Percentiles rank a stretch among this genome's conserved stretches.
Evolutionary conservation across 352 stramenopile genomes (phyloP).

Genomic region (Globisporangium paroecandrum): DNA sequence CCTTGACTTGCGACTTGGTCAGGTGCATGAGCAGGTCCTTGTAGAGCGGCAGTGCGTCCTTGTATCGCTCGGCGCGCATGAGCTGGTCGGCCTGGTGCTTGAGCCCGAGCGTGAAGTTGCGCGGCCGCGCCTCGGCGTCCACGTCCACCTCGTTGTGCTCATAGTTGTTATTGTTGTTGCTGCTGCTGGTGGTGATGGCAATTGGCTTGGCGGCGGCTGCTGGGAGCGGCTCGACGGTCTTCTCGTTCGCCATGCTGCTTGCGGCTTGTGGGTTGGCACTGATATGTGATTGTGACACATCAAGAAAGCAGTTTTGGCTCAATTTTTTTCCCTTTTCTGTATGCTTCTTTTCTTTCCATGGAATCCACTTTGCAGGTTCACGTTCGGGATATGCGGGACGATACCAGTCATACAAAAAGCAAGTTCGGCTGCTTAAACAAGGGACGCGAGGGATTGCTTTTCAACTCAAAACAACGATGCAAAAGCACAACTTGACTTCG

Average conservation of each 20-base stretch:
- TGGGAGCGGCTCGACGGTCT: slow-evolving; percentile 19
- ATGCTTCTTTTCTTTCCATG: background rate
- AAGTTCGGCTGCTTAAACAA: background rate
- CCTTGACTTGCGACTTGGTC: slow-evolving; percentile 62
- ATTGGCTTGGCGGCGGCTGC: background rate
- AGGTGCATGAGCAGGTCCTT: slow-evolving; percentile 70
- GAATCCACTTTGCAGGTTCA: slow-evolving; percentile 1
- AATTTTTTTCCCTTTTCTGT: slow-evolving; percentile 4
- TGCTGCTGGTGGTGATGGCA: background rate
- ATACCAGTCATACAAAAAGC: background rate
- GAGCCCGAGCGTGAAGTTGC: slow-evolving; percentile 34
- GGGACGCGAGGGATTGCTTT: slow-evolving; percentile 1
- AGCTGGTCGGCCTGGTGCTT: slow-evolving; percentile 69
- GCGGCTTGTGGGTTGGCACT: background rate
- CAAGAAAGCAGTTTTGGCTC: background rate
- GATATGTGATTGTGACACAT: slow-evolving; percentile 16
- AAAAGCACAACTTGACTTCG: background rate
- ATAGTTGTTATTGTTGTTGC: slow-evolving; percentile 16
- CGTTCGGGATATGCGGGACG: slow-evolving; percentile 11
- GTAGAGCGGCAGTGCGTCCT: slow-evolving; percentile 59
- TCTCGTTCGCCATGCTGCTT: slow-evolving; percentile 29
- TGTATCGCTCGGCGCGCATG: slow-evolving; percentile 44
- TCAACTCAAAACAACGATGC: background rate
- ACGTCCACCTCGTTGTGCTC: slow-evolving; percentile 32
- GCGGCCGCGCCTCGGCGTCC: slow-evolving; percentile 46